Percentiles rank a stretch among this genome's conserved stretches.
phyloP scores from a whole-genome alignment of 225 moss, liverwort and hornwort species.

The Bryoerythrophyllum caledonicum region DNA sequence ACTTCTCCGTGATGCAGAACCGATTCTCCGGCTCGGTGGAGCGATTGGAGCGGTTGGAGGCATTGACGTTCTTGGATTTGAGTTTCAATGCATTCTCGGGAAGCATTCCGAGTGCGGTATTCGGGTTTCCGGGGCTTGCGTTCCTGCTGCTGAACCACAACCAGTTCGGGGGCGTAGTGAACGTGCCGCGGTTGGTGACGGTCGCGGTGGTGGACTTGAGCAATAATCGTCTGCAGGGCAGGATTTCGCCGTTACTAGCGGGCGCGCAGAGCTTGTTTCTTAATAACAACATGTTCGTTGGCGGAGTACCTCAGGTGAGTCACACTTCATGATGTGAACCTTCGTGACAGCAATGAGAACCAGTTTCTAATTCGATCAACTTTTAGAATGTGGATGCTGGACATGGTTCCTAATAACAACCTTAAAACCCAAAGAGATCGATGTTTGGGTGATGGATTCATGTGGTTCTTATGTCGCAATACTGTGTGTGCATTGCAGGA shows the following conservation, averaged over 20 bases:
- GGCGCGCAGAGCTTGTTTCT: constrained; percentile 51
- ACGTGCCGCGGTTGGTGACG: constrained; percentile 24
- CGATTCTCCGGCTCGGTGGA: constrained; percentile 27
- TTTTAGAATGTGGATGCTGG: too few species aligned
- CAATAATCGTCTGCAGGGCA: constrained; percentile 42
- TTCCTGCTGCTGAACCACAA: constrained; percentile 47
- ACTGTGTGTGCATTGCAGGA: constrained; percentile 22
- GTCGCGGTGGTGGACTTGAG: constrained; percentile 52
- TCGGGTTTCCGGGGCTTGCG: constrained; percentile 24
- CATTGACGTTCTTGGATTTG: constrained; percentile 41
- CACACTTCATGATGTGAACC: too few species aligned
- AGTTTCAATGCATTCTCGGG: constrained; percentile 44
- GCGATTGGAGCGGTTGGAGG: neutral
- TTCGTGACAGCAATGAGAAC: too few species aligned
- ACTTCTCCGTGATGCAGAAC: constrained; percentile 40
- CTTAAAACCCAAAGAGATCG: too few species aligned
- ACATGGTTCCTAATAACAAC: too few species aligned
- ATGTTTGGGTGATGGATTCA: too few species aligned
- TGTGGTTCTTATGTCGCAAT: too few species aligned
- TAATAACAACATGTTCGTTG: constrained; percentile 51
- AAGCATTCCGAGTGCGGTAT: constrained; percentile 41
- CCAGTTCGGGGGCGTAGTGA: constrained; percentile 34
- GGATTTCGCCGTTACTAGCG: constrained; percentile 38
- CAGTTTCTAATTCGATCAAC: too few species aligned
- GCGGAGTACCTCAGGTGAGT: constrained; percentile 51